Evolutionary conservation across 371 early-diverging fungal genomes (phyloP), one percentile per base, ranked within the genome.

Genomic region (Syncephalastrum contaminatum): DNA sequence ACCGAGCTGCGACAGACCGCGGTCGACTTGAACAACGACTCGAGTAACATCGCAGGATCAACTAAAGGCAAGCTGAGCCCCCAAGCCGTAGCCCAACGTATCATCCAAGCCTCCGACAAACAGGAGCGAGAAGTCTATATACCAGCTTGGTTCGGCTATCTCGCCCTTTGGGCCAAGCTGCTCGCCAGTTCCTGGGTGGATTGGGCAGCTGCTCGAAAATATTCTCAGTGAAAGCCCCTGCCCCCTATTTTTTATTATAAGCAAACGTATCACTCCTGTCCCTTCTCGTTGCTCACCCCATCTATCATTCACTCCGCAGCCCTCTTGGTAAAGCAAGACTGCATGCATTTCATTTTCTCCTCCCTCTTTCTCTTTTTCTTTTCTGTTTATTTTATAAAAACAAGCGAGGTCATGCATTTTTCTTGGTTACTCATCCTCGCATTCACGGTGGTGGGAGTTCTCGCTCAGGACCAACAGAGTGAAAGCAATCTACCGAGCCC

Each of bases 1-100:
- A 92, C 93, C 0, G 85, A 87, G 12, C 64, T 93, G 41, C 70
- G 93, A 4, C 60, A 63, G 22, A 82, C 88, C 1, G 91, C 92
- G 0, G 83, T 91, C 2, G 93, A 93, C 51, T 53, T 69, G 8
- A 59, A 63, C 25, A 21, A 41, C 20, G 14, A 24, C 13, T 7
- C 25, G 16, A 42, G 30, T 5, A 41, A 56, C 0, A 58, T 80
- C 8, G 68, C 78, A 8, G 90, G 89, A 4, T 82, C 87, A 1
- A 77, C 75, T 43, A 74, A 73, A 22, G 85, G 84, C 22, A 88
- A 85, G 36, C 63, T 92, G 63, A 69, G 79, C 4, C 78, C 92
- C 1, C 30, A 25, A 6, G 54, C 59, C 0, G 88, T 90, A 43
- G 91, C 91, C 7, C 51, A 69, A 18, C 72, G 77, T 5, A 88